Conservation (phyloP, 2,329 filamentous ascomycete genomes). For the Neofusicoccum parvum region DNA sequence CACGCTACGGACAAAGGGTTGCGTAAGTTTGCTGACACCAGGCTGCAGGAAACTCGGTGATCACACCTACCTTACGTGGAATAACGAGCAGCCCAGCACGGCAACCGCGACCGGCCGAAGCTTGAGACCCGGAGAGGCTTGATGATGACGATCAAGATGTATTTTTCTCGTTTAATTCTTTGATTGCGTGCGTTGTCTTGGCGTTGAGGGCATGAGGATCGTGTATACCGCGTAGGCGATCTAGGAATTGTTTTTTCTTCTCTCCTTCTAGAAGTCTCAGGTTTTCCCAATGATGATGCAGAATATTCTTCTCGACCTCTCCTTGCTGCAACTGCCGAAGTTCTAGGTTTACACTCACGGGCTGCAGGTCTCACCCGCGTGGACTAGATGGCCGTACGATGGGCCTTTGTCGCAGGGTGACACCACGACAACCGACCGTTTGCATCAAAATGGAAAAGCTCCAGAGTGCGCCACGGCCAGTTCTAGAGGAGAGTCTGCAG, state of each 20-base stretch:
- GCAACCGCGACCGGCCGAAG: constrained; percentile 54
- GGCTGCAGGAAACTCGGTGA: constrained; percentile 84
- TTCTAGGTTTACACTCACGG: constrained; percentile 7
- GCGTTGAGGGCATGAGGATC: constrained; percentile 19
- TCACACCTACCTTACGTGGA: constrained; percentile 97
- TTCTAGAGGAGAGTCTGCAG: constrained; percentile 15
- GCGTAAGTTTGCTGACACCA: constrained; percentile 14
- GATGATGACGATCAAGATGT: constrained; percentile 28
- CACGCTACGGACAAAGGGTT: neutral
- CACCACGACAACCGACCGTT: constrained; percentile 13
- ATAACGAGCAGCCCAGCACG: constrained; percentile 66
- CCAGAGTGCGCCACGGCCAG: constrained; percentile 22
- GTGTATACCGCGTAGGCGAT: constrained; percentile 15
- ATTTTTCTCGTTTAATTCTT: constrained; percentile 25
- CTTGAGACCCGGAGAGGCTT: constrained; percentile 35
- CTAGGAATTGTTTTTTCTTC: neutral
- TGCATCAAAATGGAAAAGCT: constrained; percentile 18
- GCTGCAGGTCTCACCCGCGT: constrained; percentile 6
- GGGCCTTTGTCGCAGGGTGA: constrained; percentile 19
- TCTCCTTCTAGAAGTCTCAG: constrained; percentile 19
- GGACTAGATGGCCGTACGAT: constrained; percentile 11
- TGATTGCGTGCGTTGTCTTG: constrained; percentile 13
- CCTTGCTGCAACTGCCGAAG: constrained; percentile 11
- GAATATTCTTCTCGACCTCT: constrained; percentile 17
- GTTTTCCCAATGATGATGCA: constrained; percentile 20